phyloP scores from a whole-genome alignment of 306 rosid genomes.

The Prunus mongolica region DNA sequence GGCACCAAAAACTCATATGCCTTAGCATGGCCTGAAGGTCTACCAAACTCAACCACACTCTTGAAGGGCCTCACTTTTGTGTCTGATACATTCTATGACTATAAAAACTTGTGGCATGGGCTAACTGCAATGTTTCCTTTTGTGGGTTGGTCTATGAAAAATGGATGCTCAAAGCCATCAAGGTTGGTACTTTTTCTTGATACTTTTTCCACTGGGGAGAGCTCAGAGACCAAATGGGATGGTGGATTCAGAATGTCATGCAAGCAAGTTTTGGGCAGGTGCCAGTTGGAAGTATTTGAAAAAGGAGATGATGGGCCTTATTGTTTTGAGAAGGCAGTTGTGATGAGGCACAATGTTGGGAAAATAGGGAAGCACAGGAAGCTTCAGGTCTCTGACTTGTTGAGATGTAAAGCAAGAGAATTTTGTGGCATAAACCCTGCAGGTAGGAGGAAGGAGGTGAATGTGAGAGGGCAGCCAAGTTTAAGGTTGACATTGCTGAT shows the following conservation, averaged over 20 bases:
- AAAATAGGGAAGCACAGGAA: slow-evolving; percentile 25
- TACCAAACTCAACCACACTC: slow-evolving; percentile 16
- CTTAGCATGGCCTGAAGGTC: slow-evolving; percentile 28
- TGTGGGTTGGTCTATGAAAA: slow-evolving; percentile 26
- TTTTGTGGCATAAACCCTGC: slow-evolving; percentile 18
- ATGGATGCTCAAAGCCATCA: slow-evolving; percentile 15
- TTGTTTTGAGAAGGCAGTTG: slow-evolving; percentile 34
- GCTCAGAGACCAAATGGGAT: slow-evolving; percentile 24
- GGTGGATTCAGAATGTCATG: slow-evolving; percentile 25
- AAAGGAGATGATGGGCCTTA: slow-evolving; percentile 16
- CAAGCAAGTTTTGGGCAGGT: slow-evolving; percentile 22
- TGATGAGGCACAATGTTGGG: slow-evolving; percentile 37
- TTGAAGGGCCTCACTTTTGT: slow-evolving; percentile 24
- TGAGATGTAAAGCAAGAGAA: slow-evolving; percentile 32
- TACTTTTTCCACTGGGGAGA: slow-evolving; percentile 35
- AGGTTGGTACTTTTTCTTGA: slow-evolving; percentile 31
- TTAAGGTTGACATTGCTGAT: slow-evolving; percentile 29
- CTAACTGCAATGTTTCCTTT: slow-evolving; percentile 30
- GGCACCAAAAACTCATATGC: slow-evolving; percentile 21
- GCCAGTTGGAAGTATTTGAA: slow-evolving; percentile 8
- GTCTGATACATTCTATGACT: slow-evolving; percentile 31
- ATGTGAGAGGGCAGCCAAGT: slow-evolving; percentile 20
- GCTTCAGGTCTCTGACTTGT: slow-evolving; percentile 20
- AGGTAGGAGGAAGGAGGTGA: slow-evolving; percentile 20
- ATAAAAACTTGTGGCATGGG: slow-evolving; percentile 28